Evolutionary conservation across 176 grass and related monocot genomes (phyloP), one percentile per base, ranked within the genome.

Genomic region (Puya raimondii): DNA sequence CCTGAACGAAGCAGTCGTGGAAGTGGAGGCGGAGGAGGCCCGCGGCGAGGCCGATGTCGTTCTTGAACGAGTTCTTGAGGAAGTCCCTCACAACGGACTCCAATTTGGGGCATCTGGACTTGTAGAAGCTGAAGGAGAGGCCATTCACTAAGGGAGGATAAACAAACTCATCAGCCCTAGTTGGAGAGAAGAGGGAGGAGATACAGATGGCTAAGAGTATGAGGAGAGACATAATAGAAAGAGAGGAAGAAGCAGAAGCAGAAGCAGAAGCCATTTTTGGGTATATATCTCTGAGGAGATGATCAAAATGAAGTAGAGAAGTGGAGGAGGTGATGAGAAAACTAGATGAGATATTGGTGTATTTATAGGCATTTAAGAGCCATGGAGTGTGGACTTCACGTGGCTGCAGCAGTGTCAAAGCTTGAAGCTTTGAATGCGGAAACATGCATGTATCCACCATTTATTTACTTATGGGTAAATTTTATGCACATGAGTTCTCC

Each of bases 1-100:
- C 84, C 69, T 95, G 83, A 6, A 95, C 84, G 81, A 95, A 95
- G 65, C 91, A 95, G 77, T 95, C 91, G 17, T 95, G 91, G 81
- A 95, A 95, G 75, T 95, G 86, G 66, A 90, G 33, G 0, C 91
- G 91, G 51, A 91, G 70, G 3, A 88, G 87, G 51, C 66, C 87
- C 0, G 91, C 82, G 57, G 88, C 77, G 4, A 96, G 91, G 48
- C 85, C 82, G 5, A 81, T 23, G 74, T 96, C 42, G 22, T 11
- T 67, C 22, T 51, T 10, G 12, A 88, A 67, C 13, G 87, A 76
- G 0, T 77, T 64, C 10, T 0, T 0, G 9, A 96, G 74, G 58
- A 53, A 85, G 0, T 54, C 26, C 10, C 0, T 13, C 1, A 91
- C 85, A 17, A 88, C 70, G 9, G 47, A 48, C 77, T 91, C 77